These are phyloP conservation scores for Lactarius tabidus DNA, from an alignment of 768 basidiomycete species.

Conservation along the genomic window DNA sequence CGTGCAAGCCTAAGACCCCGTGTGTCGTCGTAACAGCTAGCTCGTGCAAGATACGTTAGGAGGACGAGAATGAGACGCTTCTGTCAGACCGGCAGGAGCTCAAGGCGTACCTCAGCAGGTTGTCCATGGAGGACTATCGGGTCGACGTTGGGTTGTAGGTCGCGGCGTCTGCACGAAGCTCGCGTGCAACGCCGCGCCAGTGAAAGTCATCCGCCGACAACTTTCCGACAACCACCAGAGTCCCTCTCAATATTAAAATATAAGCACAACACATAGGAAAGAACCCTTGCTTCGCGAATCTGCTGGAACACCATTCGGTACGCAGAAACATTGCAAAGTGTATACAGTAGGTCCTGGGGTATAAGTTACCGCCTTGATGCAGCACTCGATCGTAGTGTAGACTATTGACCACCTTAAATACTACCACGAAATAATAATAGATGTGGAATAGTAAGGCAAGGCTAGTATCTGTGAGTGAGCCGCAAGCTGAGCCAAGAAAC, in stretches of 20 bases:
- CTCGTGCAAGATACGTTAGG: background rate
- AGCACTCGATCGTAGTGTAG: background rate
- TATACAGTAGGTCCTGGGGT: too few species aligned
- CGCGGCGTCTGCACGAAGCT: background rate
- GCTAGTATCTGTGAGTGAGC: background rate
- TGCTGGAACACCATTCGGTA: background rate
- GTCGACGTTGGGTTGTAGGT: background rate
- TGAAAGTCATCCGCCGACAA: background rate
- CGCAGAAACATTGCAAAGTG: background rate
- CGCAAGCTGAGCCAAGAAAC: too few species aligned
- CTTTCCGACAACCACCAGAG: background rate
- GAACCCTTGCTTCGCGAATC: background rate
- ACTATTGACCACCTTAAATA: too few species aligned
- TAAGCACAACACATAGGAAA: background rate
- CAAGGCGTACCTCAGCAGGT: background rate
- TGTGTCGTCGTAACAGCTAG: background rate
- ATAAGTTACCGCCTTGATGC: background rate
- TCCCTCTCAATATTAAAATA: background rate
- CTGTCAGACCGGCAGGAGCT: background rate
- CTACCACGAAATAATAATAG: too few species aligned
- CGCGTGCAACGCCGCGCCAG: background rate
- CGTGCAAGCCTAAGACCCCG: background rate
- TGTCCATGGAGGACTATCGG: background rate
- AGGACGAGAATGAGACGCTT: background rate
- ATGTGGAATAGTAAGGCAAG: background rate